phyloP scores from a whole-genome alignment of 139 green algal genomes.

The Haematococcus lacustris region DNA sequence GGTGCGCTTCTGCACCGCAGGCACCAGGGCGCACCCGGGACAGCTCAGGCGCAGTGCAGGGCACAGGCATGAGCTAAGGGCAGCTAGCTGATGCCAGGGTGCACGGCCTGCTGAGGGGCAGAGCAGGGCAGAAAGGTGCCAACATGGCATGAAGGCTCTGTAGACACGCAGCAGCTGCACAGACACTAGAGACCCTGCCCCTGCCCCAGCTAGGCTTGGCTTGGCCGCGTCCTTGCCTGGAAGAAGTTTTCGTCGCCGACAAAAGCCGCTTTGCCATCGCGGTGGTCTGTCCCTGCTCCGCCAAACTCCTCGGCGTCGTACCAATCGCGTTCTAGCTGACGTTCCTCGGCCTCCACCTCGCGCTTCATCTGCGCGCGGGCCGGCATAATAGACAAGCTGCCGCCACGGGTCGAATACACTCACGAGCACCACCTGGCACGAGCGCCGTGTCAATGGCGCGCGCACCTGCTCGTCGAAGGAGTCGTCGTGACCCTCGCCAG shows the following conservation, averaged over 20 bases:
- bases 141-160: too few relatives aligned
- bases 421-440: neutral
- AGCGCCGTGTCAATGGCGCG: neutral
- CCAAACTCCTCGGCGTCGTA: slow-evolving; percentile 81
- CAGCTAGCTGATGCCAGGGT: too few relatives aligned
- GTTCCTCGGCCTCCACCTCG: slow-evolving; percentile 69
- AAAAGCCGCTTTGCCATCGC: slow-evolving; percentile 13
- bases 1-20: slow-evolving; percentile 44
- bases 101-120: too few relatives aligned
- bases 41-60: neutral
- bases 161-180: too few relatives aligned
- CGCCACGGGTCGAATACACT: neutral
- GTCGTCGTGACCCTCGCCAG: neutral
- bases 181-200: too few relatives aligned
- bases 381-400: neutral
- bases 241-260: slow-evolving; percentile 38
- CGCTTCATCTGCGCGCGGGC: slow-evolving; percentile 4
- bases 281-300: slow-evolving; percentile 5
- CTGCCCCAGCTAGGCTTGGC: too few relatives aligned
- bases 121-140: too few relatives aligned
- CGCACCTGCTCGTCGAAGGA: slow-evolving; percentile 23
- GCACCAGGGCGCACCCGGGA: neutral
- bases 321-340: slow-evolving; percentile 79
- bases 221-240: too few relatives aligned
- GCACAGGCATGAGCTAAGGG: neutral